These are phyloP conservation scores for Fusarium bactridioides DNA, from an alignment of 2,329 filamentous ascomycete species.

Conservation along the genomic window DNA sequence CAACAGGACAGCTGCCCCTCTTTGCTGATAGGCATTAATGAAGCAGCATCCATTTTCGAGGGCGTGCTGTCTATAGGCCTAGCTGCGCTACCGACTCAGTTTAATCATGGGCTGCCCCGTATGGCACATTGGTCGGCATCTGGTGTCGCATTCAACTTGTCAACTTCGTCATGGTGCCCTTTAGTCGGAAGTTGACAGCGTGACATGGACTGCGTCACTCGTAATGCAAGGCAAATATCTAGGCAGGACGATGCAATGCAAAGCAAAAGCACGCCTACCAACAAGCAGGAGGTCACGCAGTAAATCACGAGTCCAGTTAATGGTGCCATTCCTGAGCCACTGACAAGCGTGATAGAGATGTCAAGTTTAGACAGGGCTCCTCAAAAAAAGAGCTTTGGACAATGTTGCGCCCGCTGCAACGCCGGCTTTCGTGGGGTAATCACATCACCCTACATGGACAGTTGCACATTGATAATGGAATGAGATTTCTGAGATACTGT, in stretches of 20 bases:
- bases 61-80: conserved; percentile 1
- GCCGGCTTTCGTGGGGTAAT: conserved; percentile 36
- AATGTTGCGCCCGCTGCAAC: conserved; percentile 33
- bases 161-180: conserved; percentile 13
- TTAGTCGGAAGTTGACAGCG: conserved; percentile 10
- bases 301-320: conserved; percentile 21
- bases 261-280: conserved; percentile 17
- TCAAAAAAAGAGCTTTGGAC: conserved; percentile 6
- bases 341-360: conserved; percentile 14
- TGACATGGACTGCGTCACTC: conserved; percentile 35
- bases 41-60: conserved; percentile 5
- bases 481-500: conserved; percentile 11
- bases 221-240: conserved; percentile 12
- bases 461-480: conserved; percentile 11
- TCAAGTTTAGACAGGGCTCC: conserved; percentile 3
- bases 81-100: background rate
- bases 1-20: conserved; percentile 36
- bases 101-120: background rate
- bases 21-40: conserved; percentile 33
- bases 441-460: conserved; percentile 15
- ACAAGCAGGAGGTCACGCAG: conserved; percentile 20
- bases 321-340: conserved; percentile 36
- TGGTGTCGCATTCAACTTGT: conserved; percentile 13
- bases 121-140: background rate
- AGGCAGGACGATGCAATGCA: conserved; percentile 16